Conservation (phyloP, 352 stramenopile species). For the Phytophthora hybrid region DNA sequence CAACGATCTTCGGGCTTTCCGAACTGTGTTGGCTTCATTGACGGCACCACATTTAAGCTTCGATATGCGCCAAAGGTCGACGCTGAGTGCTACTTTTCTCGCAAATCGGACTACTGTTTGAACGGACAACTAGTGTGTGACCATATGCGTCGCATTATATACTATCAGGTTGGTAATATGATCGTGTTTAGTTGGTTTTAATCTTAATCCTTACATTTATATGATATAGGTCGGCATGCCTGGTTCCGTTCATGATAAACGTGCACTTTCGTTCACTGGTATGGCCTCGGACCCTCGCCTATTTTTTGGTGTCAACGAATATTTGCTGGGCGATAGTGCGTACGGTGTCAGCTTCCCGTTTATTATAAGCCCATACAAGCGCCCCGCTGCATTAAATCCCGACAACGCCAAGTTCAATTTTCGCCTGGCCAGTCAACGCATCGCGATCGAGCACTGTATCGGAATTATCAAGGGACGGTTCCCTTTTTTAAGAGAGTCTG, state of each 20-base stretch:
- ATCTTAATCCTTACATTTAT: too few relatives aligned
- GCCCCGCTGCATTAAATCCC: neutral
- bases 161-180: neutral
- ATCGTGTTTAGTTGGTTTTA: too few relatives aligned
- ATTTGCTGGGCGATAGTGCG: neutral
- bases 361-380: neutral
- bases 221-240: neutral
- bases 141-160: neutral
- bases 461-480: neutral
- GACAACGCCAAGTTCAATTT: neutral
- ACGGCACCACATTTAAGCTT: too few relatives aligned
- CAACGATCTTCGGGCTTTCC: too few relatives aligned
- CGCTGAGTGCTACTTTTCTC: too few relatives aligned
- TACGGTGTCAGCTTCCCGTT: neutral
- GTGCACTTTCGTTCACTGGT: neutral
- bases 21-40: too few relatives aligned
- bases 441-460: neutral
- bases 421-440: neutral
- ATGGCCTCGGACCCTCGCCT: neutral
- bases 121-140: too few relatives aligned
- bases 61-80: too few relatives aligned
- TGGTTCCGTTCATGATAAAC: neutral
- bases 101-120: too few relatives aligned
- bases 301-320: neutral
- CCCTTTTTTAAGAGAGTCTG: neutral